Conservation (phyloP, 345 rosid genomes). For the Salix arbutifolia region DNA sequence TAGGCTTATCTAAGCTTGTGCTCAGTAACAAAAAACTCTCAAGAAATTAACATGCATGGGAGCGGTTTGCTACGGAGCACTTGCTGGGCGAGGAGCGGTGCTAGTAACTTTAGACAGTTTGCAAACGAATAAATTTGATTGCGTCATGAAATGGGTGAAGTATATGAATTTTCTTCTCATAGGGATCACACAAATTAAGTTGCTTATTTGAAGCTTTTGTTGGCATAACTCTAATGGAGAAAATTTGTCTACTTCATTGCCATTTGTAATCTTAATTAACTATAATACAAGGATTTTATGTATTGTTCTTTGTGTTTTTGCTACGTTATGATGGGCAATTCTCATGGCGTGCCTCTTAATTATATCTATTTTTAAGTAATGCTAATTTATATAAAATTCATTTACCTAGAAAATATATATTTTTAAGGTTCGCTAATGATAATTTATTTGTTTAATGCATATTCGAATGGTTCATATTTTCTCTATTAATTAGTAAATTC, state of each 20-base stretch:
- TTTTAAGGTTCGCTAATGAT: too few species aligned
- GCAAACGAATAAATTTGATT: constrained; percentile 18
- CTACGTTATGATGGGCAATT: background rate
- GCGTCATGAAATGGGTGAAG: constrained; percentile 47
- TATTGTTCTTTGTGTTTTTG: background rate
- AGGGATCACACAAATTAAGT: background rate
- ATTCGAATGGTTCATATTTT: too few species aligned
- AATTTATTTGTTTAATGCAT: too few species aligned
- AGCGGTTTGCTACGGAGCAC: constrained; percentile 71
- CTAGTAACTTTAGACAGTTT: background rate
- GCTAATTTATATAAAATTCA: too few species aligned
- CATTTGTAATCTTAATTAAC: background rate
- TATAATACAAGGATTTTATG: background rate
- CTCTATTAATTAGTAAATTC: too few species aligned
- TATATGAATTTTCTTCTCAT: constrained; percentile 56
- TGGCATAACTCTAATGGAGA: constrained; percentile 22
- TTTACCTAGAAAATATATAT: too few species aligned
- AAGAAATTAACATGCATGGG: constrained; percentile 21
- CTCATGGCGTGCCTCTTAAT: background rate
- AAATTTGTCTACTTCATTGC: constrained; percentile 69
- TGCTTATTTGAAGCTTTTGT: background rate
- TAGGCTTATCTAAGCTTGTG: constrained; percentile 42
- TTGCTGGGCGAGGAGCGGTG: constrained; percentile 33
- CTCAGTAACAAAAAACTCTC: constrained; percentile 70
- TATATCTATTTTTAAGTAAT: too few species aligned